phyloP scores from a whole-genome alignment of 163 green algal genomes.

The Prototheca stagnorum region DNA sequence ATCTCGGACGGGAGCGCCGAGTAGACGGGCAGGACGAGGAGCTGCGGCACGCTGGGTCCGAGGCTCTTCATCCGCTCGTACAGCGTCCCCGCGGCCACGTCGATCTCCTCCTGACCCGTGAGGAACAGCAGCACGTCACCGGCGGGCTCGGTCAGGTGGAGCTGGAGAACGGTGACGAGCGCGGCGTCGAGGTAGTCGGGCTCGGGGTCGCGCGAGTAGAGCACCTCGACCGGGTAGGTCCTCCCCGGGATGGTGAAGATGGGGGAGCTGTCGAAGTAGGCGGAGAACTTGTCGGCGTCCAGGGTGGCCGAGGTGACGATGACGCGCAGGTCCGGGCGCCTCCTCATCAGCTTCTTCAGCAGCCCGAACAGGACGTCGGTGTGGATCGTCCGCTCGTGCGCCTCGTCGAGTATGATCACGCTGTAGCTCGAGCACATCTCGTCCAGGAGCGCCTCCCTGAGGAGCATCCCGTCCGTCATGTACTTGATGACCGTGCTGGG shows the following conservation, averaged over 20 bases:
- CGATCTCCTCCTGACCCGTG: constrained; percentile 92
- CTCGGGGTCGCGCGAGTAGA: constrained; percentile 80
- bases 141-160: constrained; percentile 91
- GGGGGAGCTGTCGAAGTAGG: constrained; percentile 92
- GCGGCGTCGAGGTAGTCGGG: constrained; percentile 92
- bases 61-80: constrained; percentile 90
- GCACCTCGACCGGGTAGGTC: constrained; percentile 52
- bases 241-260: constrained; percentile 95
- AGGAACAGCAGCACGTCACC: constrained; percentile 95
- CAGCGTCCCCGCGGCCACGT: constrained; percentile 78
- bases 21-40: constrained; percentile 95
- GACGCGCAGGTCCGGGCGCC: constrained; percentile 74
- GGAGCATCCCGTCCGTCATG: constrained; percentile 74
- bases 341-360: constrained; percentile 59
- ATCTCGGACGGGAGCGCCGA: constrained; percentile 78
- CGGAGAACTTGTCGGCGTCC: constrained; percentile 93
- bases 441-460: constrained; percentile 82
- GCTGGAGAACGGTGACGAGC: constrained; percentile 94
- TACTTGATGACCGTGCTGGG: constrained; percentile 81
- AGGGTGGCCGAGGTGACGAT: constrained; percentile 93
- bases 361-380: constrained; percentile 97
- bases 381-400: constrained; percentile 96
- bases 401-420: constrained; percentile 95
- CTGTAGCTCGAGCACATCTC: constrained; percentile 41
- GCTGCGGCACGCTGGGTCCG: constrained; percentile 73